Percentiles rank a stretch among this genome's conserved stretches.
phyloP scores from a whole-genome alignment of 2,329 filamentous ascomycete species.

The Apiospora malaysiana region DNA sequence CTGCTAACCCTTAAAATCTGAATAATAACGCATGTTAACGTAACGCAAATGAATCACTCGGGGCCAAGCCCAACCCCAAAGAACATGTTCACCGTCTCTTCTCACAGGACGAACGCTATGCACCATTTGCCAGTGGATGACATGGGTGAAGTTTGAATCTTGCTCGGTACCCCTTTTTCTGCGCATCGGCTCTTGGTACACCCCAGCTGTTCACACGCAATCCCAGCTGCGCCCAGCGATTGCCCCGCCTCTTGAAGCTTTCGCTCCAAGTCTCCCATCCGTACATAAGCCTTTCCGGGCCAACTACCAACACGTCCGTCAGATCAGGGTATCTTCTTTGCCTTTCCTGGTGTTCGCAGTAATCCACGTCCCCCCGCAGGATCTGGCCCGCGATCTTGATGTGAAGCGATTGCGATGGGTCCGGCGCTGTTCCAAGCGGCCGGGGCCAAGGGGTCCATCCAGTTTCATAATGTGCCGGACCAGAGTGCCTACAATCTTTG shows the following conservation, averaged over 20 bases:
- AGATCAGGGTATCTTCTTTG: not conserved
- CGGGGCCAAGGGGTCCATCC: too few relatives aligned
- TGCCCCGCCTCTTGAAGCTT: too few relatives aligned
- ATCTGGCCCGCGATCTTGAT: not conserved
- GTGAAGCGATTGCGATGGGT: not conserved
- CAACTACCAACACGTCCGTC: not conserved
- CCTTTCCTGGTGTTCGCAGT: not conserved
- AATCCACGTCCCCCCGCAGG: not conserved
- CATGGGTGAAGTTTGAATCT: conserved; percentile 45
- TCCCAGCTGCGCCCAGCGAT: too few relatives aligned
- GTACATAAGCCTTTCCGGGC: not conserved
- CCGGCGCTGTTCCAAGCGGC: not conserved
- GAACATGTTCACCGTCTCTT: not conserved
- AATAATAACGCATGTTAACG: not conserved
- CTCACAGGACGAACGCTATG: conserved; percentile 31
- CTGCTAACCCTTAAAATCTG: not conserved
- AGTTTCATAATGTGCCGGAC: too few relatives aligned
- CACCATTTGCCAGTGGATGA: conserved; percentile 48
- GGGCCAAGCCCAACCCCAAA: not conserved
- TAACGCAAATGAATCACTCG: not conserved
- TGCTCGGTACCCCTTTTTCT: conserved; percentile 31
- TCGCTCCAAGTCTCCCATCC: too few relatives aligned
- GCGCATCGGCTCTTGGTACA: too few relatives aligned
- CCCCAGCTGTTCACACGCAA: not conserved
- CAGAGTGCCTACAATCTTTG: too few relatives aligned